phyloP scores from a whole-genome alignment of 2,329 filamentous ascomycete genomes.

The Aspergillus japonicus region DNA sequence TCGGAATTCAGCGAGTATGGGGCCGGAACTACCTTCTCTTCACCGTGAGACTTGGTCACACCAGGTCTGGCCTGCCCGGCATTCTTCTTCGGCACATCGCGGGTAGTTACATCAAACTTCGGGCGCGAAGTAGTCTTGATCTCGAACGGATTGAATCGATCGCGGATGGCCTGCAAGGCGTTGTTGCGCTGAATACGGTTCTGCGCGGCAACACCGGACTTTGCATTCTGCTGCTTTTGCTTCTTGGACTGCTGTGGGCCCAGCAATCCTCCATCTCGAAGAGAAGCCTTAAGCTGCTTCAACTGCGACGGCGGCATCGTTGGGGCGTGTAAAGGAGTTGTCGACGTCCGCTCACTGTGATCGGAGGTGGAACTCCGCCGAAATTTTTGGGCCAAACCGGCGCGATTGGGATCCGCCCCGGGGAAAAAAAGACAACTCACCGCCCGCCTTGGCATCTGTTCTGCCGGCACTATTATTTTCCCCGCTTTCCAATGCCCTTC shows the following conservation, averaged over 20 bases:
- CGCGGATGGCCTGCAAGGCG: constrained; percentile 80
- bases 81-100: constrained; percentile 52
- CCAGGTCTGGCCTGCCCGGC: constrained; percentile 71
- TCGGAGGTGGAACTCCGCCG: constrained; percentile 21
- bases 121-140: constrained; percentile 75
- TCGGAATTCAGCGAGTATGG: background rate
- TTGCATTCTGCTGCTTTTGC: constrained; percentile 73
- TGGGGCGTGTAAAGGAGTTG: constrained; percentile 14
- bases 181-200: constrained; percentile 74
- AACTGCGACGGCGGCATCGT: constrained; percentile 93
- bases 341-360: background rate
- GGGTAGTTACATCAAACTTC: constrained; percentile 82
- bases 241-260: constrained; percentile 95
- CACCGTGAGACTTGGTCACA: constrained; percentile 78
- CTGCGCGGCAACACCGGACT: constrained; percentile 66
- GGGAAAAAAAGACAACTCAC: constrained; percentile 37
- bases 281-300: constrained; percentile 88
- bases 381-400: constrained; percentile 26
- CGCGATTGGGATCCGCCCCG: constrained; percentile 11
- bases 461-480: constrained; percentile 22
- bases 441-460: constrained; percentile 31
- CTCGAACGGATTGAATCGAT: constrained; percentile 98
- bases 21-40: constrained; percentile 66
- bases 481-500: constrained; percentile 16
- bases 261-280: constrained; percentile 84